These are phyloP conservation scores for Eudorina sp. DNA, from an alignment of 139 green algal genomes.

Conservation along the genomic window DNA sequence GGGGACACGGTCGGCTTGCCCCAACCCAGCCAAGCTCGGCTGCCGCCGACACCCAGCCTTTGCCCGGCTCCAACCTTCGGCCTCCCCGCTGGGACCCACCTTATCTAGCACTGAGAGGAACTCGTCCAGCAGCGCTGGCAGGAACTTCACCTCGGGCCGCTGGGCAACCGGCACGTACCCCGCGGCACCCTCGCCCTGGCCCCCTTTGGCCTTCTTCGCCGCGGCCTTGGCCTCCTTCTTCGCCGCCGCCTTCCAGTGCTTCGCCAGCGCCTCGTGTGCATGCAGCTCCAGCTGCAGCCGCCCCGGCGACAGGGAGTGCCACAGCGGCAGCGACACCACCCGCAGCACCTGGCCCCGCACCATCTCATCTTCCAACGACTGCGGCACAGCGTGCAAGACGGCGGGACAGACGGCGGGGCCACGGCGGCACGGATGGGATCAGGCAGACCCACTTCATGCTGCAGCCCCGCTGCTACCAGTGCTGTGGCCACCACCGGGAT, in stretches of 20 bases:
- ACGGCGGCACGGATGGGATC: no score
- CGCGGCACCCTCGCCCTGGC: constrained; percentile 15
- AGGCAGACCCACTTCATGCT: no score
- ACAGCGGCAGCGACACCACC: constrained; percentile 91
- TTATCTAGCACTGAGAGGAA: constrained; percentile 75
- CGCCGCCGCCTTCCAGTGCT: constrained; percentile 88
- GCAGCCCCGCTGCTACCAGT: no score
- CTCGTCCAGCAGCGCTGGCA: constrained; percentile 82
- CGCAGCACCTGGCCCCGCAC: constrained; percentile 80
- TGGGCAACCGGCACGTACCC: constrained; percentile 66
- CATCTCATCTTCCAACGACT: constrained; percentile 90
- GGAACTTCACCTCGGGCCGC: constrained; percentile 80
- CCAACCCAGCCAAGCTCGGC: no score
- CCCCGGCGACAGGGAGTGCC: constrained; percentile 83
- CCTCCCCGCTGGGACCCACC: no score
- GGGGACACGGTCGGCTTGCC: not conserved
- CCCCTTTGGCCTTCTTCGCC: constrained; percentile 48
- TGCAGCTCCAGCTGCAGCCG: constrained; percentile 91
- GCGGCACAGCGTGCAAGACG: constrained; percentile 63
- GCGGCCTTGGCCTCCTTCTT: constrained; percentile 89
- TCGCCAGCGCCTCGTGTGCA: constrained; percentile 78
- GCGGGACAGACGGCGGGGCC: not conserved
- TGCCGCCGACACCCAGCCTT: no score
- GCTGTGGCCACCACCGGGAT: no score
- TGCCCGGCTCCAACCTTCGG: no score